A percentile compares a stretch with the other conserved stretches of the same genome.
Conservation (phyloP, 2,329 filamentous ascomycete species). For the Fusarium proliferatum region DNA sequence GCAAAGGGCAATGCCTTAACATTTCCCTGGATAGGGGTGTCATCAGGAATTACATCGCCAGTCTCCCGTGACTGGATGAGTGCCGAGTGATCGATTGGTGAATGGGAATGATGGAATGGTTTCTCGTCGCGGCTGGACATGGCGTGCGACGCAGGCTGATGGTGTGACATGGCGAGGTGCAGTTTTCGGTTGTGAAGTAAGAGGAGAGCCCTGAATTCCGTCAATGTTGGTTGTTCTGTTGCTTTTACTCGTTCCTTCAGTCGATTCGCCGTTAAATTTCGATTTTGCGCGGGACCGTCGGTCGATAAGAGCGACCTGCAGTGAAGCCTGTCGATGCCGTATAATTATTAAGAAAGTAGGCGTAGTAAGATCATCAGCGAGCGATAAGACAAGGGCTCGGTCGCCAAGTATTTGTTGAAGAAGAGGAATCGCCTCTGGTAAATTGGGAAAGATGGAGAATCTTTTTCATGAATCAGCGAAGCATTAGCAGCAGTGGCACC, state of each 20-base stretch:
- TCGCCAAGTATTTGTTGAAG: background rate
- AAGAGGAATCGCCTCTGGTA: conserved; percentile 14
- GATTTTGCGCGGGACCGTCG: conserved; percentile 13
- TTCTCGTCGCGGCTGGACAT: conserved; percentile 49
- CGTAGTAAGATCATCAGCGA: background rate
- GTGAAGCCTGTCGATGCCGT: conserved; percentile 8
- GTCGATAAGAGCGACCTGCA: background rate
- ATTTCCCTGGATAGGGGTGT: conserved; percentile 47
- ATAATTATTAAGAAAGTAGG: background rate
- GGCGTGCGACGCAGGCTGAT: conserved; percentile 41
- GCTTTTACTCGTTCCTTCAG: background rate
- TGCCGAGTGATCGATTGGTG: conserved; percentile 51
- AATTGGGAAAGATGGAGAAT: conserved; percentile 19
- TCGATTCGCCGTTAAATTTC: conserved; percentile 1
- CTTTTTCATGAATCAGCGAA: conserved; percentile 39
- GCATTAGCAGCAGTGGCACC: background rate
- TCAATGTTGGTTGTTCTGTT: background rate
- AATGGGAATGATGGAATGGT: conserved; percentile 46
- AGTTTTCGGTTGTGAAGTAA: background rate
- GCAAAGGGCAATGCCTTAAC: conserved; percentile 63
- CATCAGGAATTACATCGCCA: conserved; percentile 64
- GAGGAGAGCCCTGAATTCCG: background rate
- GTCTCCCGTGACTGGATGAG: conserved; percentile 71
- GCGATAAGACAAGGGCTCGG: background rate
- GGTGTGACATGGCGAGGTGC: conserved; percentile 48